Conservation (phyloP, 1,284 basidiomycete species). For the Papiliotrema nemorosa region DNA sequence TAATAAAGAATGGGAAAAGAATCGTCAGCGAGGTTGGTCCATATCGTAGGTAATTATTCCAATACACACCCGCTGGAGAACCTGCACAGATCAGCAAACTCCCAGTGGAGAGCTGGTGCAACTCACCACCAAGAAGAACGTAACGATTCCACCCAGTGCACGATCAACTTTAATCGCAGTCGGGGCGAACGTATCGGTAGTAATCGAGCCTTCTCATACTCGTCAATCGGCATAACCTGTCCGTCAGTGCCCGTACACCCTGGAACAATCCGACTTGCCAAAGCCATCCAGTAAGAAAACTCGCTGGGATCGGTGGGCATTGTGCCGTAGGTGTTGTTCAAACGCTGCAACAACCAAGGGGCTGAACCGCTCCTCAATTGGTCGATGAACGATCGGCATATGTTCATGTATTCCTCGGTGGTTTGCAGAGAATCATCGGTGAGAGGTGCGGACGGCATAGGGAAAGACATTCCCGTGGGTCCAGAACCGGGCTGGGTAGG, state of each 20-base stretch:
- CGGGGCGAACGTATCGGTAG: conserved; percentile 79
- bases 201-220: conserved; percentile 88
- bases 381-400: conserved; percentile 73
- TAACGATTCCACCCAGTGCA: conserved; percentile 87
- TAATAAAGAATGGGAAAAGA: not conserved
- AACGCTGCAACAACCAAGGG: conserved; percentile 83
- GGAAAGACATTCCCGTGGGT: not conserved
- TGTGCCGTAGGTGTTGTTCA: conserved; percentile 69
- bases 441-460: conserved; percentile 2
- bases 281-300: conserved; percentile 88
- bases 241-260: not conserved
- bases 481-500: not conserved
- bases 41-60: not conserved
- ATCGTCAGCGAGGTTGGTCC: not conserved
- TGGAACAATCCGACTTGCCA: conserved; percentile 49
- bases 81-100: conserved; percentile 2
- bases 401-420: conserved; percentile 68
- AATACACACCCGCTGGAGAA: conserved; percentile 8
- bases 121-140: conserved; percentile 62
- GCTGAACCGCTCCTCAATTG: conserved; percentile 76
- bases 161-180: conserved; percentile 74
- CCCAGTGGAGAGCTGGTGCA: conserved; percentile 12
- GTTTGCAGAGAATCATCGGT: conserved; percentile 46
- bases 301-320: conserved; percentile 60
- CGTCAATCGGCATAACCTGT: conserved; percentile 85